These are phyloP conservation scores for Epichloe amarillans DNA, from an alignment of 2,329 filamentous ascomycete genomes.

Conservation along the genomic window DNA sequence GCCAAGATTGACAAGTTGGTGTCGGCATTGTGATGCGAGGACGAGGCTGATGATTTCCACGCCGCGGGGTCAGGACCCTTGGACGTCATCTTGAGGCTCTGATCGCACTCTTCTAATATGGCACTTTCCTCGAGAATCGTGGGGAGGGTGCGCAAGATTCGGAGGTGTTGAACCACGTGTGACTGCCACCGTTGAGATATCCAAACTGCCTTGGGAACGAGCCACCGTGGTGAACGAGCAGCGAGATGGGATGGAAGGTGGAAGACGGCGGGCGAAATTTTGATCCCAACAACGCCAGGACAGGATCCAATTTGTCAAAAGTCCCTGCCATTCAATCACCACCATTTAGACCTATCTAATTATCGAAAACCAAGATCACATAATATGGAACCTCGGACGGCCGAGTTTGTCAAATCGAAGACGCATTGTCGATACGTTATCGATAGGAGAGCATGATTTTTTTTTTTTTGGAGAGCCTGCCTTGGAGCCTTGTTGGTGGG, in stretches of 20 bases:
- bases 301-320: too few relatives aligned
- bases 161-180: neutral
- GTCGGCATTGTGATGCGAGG: constrained; percentile 4
- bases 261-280: neutral
- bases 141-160: neutral
- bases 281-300: neutral
- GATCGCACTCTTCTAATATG: neutral
- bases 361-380: too few relatives aligned
- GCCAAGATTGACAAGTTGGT: constrained; percentile 7
- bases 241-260: neutral
- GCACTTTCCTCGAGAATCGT: neutral
- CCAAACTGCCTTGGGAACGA: neutral
- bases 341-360: too few relatives aligned
- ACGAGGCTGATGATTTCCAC: constrained; percentile 2
- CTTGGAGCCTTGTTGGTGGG: too few relatives aligned
- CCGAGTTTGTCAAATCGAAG: too few relatives aligned
- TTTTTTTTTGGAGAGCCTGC: too few relatives aligned
- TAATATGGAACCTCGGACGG: too few relatives aligned
- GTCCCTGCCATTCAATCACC: too few relatives aligned
- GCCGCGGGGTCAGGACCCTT: neutral
- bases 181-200: too few relatives aligned
- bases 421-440: too few relatives aligned
- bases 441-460: too few relatives aligned
- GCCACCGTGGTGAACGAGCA: neutral
- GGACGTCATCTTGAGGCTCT: neutral